These are phyloP conservation scores for Neoascochyta sp. DNA, from an alignment of 2,329 filamentous ascomycete genomes.

Conservation along the genomic window DNA sequence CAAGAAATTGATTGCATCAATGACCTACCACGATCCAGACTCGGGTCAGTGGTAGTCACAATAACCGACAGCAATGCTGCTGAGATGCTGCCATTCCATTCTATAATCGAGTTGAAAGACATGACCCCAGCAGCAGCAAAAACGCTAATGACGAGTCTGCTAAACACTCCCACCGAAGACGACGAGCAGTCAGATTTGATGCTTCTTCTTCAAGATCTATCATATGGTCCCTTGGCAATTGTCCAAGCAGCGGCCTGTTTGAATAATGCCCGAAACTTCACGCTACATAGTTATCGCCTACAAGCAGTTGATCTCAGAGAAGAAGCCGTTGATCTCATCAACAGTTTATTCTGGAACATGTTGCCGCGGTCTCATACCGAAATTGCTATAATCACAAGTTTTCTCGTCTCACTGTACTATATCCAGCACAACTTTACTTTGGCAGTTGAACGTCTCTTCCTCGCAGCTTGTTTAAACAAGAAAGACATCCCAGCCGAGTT, in stretches of 20 bases:
- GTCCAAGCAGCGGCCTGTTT: slow-evolving; percentile 18
- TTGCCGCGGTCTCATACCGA: slow-evolving; percentile 23
- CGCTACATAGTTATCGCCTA: slow-evolving; percentile 11
- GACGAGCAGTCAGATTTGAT: slow-evolving; percentile 11
- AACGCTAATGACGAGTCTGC: slow-evolving; percentile 14
- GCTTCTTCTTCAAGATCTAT: slow-evolving; percentile 14
- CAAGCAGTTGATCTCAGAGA: slow-evolving; percentile 18
- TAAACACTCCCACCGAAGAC: slow-evolving; percentile 5
- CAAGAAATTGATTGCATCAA: slow-evolving; percentile 12
- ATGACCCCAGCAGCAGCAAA: slow-evolving; percentile 13
- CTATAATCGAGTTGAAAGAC: slow-evolving; percentile 12
- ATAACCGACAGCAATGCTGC: slow-evolving; percentile 12
- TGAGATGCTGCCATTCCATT: slow-evolving; percentile 10
- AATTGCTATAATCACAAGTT: slow-evolving; percentile 40
- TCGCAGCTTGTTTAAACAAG: slow-evolving; percentile 38
- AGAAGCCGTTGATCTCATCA: slow-evolving; percentile 32
- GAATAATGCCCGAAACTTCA: slow-evolving; percentile 7
- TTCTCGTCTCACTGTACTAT: slow-evolving; percentile 42
- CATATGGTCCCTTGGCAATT: slow-evolving; percentile 18
- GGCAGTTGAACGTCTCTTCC: slow-evolving; percentile 39
- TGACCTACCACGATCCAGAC: slow-evolving; percentile 12
- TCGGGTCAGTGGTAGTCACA: slow-evolving; percentile 15
- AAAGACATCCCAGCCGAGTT: slow-evolving; percentile 17
- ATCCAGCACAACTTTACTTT: slow-evolving; percentile 15
- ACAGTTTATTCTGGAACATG: slow-evolving; percentile 33